Conservation (phyloP, 306 rosid genomes). For the Dalbergia oliveri region DNA sequence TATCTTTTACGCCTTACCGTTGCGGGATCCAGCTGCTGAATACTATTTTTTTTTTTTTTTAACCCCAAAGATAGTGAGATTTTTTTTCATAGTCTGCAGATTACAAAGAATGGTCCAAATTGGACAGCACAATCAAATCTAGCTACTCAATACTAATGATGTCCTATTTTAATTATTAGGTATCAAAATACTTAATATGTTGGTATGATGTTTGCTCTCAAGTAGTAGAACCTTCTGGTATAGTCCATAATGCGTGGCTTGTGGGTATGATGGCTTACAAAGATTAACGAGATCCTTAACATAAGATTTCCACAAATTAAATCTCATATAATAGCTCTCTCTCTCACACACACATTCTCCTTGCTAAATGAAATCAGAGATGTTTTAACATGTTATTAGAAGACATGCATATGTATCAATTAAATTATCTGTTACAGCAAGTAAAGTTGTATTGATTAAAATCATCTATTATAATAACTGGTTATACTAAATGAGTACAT, state of each 20-base stretch:
- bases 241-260: conserved; percentile 6
- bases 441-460: conserved; percentile 1
- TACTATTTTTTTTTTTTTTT: not conserved
- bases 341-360: not conserved
- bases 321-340: not conserved
- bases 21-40: not conserved
- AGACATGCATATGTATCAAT: not conserved
- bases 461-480: not conserved
- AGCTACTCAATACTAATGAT: not conserved
- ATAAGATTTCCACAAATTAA: no score
- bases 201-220: conserved; percentile 23
- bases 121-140: no score
- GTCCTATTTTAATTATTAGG: not conserved
- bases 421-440: not conserved
- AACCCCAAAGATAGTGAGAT: no score
- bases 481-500: not conserved
- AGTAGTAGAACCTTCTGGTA: conserved; percentile 22
- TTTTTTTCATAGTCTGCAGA: no score
- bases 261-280: not conserved
- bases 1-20: not conserved
- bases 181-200: not conserved
- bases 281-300: not conserved
- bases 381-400: not conserved
- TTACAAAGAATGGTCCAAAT: no score
- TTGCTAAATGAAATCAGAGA: not conserved